These are phyloP conservation scores for Sanguinoderma infundibulare DNA, from an alignment of 1,284 basidiomycete species.

Conservation along the genomic window DNA sequence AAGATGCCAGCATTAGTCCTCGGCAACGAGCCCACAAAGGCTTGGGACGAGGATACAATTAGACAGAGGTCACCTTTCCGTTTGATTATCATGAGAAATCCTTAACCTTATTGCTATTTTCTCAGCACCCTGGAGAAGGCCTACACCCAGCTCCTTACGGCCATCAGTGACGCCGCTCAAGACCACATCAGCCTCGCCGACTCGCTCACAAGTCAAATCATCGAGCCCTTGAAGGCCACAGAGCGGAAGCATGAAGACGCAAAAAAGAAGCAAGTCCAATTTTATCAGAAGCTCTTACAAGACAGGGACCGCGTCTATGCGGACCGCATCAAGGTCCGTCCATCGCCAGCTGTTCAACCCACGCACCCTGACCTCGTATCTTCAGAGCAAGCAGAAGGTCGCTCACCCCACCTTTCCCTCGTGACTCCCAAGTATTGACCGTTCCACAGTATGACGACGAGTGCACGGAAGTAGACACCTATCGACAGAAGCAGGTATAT, in stretches of 20 bases:
- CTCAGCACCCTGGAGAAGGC: conserved; percentile 70
- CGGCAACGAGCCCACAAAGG: conserved; percentile 70
- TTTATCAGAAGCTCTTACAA: conserved; percentile 71
- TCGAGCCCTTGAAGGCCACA: conserved; percentile 63
- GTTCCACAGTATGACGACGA: conserved; percentile 72
- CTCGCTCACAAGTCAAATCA: conserved; percentile 58
- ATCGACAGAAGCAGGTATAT: conserved; percentile 76
- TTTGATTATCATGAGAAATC: not conserved
- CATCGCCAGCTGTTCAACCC: not conserved
- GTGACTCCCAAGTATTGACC: conserved; percentile 13
- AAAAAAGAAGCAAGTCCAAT: conserved; percentile 74
- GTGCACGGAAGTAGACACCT: conserved; percentile 69
- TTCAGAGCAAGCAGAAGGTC: conserved; percentile 77
- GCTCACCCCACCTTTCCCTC: not conserved
- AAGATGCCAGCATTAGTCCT: conserved; percentile 57
- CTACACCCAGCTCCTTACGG: conserved; percentile 67
- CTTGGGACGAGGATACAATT: conserved; percentile 57
- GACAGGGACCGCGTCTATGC: conserved; percentile 71
- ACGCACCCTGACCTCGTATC: conserved; percentile 1
- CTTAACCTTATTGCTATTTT: not conserved
- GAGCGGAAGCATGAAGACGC: conserved; percentile 68
- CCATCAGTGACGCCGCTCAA: conserved; percentile 62
- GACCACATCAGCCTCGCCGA: conserved; percentile 75
- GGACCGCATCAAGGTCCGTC: conserved; percentile 68
- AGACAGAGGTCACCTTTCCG: conserved; percentile 54